phyloP scores from a whole-genome alignment of 169 alveolate genomes.

The Eimeria necatrix region DNA sequence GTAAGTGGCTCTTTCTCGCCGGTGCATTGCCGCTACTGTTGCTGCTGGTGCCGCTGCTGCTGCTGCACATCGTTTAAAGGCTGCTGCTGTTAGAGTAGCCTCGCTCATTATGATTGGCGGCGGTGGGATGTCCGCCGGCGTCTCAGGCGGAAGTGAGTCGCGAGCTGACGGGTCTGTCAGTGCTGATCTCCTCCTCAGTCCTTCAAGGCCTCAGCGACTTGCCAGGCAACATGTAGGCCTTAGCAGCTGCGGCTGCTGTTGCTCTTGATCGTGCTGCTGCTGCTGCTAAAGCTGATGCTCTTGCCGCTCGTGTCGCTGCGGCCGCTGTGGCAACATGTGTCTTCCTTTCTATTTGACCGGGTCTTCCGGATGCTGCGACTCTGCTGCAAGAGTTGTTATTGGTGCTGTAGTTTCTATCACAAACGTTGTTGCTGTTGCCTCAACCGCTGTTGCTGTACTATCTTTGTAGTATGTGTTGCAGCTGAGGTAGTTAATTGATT shows the following conservation, averaged over 20 bases:
- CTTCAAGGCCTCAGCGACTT: not conserved
- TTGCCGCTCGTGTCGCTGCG: not conserved
- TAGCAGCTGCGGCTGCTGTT: not conserved
- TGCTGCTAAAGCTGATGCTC: not conserved
- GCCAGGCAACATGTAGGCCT: not conserved
- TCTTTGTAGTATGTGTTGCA: no score
- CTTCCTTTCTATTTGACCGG: not conserved
- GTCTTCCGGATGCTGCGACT: not conserved
- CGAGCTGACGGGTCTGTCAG: not conserved
- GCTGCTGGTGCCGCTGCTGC: not conserved
- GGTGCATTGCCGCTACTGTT: not conserved
- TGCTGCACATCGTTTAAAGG: not conserved
- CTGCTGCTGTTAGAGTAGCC: no score
- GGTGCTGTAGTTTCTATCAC: not conserved
- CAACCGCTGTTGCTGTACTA: no score
- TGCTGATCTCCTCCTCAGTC: not conserved
- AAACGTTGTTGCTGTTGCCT: no score
- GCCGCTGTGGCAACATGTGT: not conserved
- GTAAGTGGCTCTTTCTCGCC: not conserved
- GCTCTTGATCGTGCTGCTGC: not conserved
- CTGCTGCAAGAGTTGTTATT: not conserved
- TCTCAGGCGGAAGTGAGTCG: slow-evolving; percentile 5
- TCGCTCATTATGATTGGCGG: no score
- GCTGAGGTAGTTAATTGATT: no score
- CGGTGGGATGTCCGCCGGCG: no score